Evolutionary conservation across 169 alveolate genomes (phyloP).

Genomic region (Plasmodium falciparum): DNA sequence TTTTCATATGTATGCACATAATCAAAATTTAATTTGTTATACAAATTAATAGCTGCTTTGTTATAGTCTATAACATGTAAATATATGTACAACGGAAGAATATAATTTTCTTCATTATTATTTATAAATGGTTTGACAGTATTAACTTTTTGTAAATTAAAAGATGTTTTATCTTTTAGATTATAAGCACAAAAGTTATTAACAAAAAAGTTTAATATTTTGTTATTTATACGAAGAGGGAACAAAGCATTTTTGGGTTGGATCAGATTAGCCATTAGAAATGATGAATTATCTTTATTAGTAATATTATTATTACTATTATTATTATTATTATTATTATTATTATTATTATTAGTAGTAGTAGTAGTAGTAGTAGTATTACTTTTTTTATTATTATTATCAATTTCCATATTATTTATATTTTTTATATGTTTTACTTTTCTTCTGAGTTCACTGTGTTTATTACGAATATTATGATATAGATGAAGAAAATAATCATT

Average conservation of each 20-base stretch:
- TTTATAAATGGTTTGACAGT: not conserved
- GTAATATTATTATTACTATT: not conserved
- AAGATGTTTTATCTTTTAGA: constrained; percentile 41
- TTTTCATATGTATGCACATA: constrained; percentile 60
- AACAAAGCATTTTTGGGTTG: constrained; percentile 8
- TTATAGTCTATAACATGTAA: constrained; percentile 72
- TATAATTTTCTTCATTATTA: constrained; percentile 10
- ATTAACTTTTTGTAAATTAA: constrained; percentile 17
- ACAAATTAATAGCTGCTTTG: constrained; percentile 72
- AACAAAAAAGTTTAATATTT: constrained; percentile 49
- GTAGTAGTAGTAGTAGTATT: not conserved
- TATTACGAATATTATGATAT: constrained; percentile 35
- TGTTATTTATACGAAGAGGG: constrained; percentile 7
- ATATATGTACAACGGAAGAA: constrained; percentile 48
- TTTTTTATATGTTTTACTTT: not conserved
- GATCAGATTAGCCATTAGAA: not conserved
- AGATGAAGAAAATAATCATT: constrained; percentile 56
- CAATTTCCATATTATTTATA: not conserved
- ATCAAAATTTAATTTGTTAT: constrained; percentile 62
- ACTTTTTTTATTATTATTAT: not conserved
- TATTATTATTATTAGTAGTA: not conserved
- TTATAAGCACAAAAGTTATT: constrained; percentile 53
- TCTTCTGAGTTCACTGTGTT: constrained; percentile 18
- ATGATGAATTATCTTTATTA: not conserved
- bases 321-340: not conserved